A percentile compares a stretch with the other conserved stretches of the same genome.
Evolutionary conservation across 2,329 filamentous ascomycete species (phyloP).

Genomic region (Phaeosphaeria sp.): DNA sequence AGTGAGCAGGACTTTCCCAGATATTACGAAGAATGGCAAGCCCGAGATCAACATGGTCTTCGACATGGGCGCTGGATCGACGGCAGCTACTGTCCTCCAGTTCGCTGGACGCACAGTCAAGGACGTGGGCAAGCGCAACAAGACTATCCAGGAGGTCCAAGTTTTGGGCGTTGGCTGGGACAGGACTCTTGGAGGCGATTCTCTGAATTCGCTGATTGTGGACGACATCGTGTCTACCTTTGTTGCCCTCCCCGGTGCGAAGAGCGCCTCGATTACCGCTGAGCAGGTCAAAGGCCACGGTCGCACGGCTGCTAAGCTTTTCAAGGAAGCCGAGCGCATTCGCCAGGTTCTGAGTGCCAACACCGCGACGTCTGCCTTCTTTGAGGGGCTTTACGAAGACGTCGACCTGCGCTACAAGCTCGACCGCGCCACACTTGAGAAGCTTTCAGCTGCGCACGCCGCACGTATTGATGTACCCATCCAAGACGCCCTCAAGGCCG

Average conservation of each 20-base stretch:
- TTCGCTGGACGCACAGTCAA: slow-evolving; percentile 92
- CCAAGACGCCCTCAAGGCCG: slow-evolving; percentile 74
- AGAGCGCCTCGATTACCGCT: slow-evolving; percentile 68
- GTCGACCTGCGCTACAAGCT: slow-evolving; percentile 94
- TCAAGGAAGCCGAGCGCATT: slow-evolving; percentile 87
- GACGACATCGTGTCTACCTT: slow-evolving; percentile 88
- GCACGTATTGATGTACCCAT: slow-evolving; percentile 74
- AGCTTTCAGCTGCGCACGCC: slow-evolving; percentile 72
- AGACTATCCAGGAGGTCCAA: slow-evolving; percentile 94
- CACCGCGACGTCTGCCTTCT: slow-evolving; percentile 76
- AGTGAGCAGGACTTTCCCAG: slow-evolving; percentile 85
- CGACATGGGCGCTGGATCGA: slow-evolving; percentile 96
- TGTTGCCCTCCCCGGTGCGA: slow-evolving; percentile 67
- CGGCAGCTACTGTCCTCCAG: slow-evolving; percentile 85
- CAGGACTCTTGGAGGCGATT: slow-evolving; percentile 84
- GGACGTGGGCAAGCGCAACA: slow-evolving; percentile 91
- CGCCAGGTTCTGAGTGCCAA: slow-evolving; percentile 95
- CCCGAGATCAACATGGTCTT: slow-evolving; percentile 93
- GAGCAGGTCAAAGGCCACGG: slow-evolving; percentile 76
- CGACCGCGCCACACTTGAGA: slow-evolving; percentile 79
- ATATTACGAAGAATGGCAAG: slow-evolving; percentile 80
- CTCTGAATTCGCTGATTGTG: slow-evolving; percentile 85
- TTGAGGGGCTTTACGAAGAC: slow-evolving; percentile 91
- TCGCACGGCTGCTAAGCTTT: slow-evolving; percentile 85
- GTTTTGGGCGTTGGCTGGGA: slow-evolving; percentile 90